Evolutionary conservation across 208 protist species (phyloP).

Genomic region (Porcisia deanei): DNA sequence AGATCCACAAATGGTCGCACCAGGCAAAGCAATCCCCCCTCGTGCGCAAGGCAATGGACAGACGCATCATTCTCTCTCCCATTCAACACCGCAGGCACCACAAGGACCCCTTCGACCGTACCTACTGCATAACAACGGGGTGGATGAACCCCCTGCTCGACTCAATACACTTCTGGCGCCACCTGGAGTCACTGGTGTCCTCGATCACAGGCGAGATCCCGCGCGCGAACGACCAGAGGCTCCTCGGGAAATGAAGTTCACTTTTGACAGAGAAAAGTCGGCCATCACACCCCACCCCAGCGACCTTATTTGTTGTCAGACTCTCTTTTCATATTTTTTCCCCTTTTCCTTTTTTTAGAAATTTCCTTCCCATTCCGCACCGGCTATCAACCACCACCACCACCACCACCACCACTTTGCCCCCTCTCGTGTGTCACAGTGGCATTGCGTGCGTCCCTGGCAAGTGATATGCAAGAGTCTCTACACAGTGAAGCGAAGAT

Average conservation of each 20-base stretch:
- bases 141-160: slow-evolving; percentile 93
- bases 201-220: slow-evolving; percentile 79
- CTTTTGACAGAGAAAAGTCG: no score
- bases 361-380: no score
- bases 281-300: no score
- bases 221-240: slow-evolving; percentile 75
- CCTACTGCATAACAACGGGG: slow-evolving; percentile 96
- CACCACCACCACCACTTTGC: no score
- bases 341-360: no score
- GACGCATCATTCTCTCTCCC: slow-evolving; percentile 82
- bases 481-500: no score
- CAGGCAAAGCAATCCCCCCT: slow-evolving; percentile 58
- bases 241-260: slow-evolving; percentile 69
- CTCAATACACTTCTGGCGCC: slow-evolving; percentile 89
- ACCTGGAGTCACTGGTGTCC: slow-evolving; percentile 80
- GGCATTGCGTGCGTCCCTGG: no score
- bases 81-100: slow-evolving; percentile 91
- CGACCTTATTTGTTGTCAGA: no score
- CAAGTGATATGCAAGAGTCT: no score
- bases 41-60: slow-evolving; percentile 70
- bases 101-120: slow-evolving; percentile 88
- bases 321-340: no score
- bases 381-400: no score
- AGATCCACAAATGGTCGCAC: slow-evolving; percentile 96
- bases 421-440: no score